A percentile compares a stretch with the other conserved stretches of the same genome.
phyloP scores from a whole-genome alignment of 331 rosid genomes.

The Malus hybrid region DNA sequence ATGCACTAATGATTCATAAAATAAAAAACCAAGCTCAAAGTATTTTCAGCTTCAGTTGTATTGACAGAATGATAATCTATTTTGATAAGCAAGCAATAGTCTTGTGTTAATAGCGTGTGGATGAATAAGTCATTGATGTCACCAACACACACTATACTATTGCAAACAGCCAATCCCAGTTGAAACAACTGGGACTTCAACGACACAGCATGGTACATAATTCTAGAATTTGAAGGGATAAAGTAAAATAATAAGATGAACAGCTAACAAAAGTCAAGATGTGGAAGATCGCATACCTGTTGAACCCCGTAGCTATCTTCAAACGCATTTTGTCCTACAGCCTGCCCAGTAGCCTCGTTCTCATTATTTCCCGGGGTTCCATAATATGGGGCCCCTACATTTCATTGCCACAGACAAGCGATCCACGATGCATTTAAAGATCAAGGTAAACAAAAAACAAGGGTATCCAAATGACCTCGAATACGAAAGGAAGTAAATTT shows the following conservation, averaged over 20 bases:
- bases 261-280: background rate
- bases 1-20: background rate
- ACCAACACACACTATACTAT: background rate
- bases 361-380: constrained; percentile 62
- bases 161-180: background rate
- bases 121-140: background rate
- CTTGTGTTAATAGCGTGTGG: background rate
- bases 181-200: background rate
- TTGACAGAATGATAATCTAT: background rate
- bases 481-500: constrained; percentile 17
- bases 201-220: background rate
- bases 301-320: constrained; percentile 63
- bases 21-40: background rate
- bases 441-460: constrained; percentile 16
- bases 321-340: constrained; percentile 64
- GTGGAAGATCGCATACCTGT: constrained; percentile 59
- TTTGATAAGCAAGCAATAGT: background rate
- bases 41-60: background rate
- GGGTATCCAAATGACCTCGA: background rate
- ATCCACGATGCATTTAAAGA: constrained; percentile 15
- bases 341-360: constrained; percentile 59
- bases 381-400: constrained; percentile 69
- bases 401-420: constrained; percentile 23
- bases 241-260: background rate
- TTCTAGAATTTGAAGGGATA: background rate